A percentile compares a stretch with the other conserved stretches of the same genome.
phyloP scores from a whole-genome alignment of 169 alveolate species.

The Cryptosporidium sp. region DNA sequence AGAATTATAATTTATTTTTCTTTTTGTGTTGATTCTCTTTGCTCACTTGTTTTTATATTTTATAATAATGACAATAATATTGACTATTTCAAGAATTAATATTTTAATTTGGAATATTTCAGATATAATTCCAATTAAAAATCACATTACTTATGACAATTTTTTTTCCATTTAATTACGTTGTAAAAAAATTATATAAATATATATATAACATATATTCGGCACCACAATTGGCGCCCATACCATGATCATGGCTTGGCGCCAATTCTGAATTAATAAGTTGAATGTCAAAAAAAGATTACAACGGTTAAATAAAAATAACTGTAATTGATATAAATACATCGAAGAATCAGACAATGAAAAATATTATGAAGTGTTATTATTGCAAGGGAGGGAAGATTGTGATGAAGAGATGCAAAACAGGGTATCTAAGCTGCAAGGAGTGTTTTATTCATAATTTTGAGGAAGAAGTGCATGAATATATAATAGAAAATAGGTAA shows the following conservation, averaged over 20 bases:
- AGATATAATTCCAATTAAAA: neutral
- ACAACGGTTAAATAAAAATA: neutral
- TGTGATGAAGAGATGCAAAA: slow-evolving; percentile 90
- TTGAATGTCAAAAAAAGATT: slow-evolving; percentile 15
- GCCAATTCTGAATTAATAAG: neutral
- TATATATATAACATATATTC: neutral
- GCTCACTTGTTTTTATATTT: neutral
- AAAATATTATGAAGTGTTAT: neutral
- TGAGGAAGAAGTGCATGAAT: slow-evolving; percentile 94
- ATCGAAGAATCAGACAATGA: neutral
- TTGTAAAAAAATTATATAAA: no score
- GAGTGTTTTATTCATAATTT: slow-evolving; percentile 92
- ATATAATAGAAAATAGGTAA: slow-evolving; percentile 81
- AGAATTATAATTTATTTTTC: no score
- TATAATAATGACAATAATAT: no score
- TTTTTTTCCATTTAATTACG: neutral
- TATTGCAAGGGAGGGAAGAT: slow-evolving; percentile 86
- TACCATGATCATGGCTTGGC: neutral
- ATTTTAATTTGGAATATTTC: no score
- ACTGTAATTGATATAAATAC: neutral
- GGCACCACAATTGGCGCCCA: slow-evolving; percentile 23
- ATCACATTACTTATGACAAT: neutral
- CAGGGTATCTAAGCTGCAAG: slow-evolving; percentile 90
- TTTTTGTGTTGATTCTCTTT: neutral
- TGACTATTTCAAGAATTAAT: neutral